Conservation (phyloP, 2,329 filamentous ascomycete genomes). For the Pseudogymnoascus sp. region DNA sequence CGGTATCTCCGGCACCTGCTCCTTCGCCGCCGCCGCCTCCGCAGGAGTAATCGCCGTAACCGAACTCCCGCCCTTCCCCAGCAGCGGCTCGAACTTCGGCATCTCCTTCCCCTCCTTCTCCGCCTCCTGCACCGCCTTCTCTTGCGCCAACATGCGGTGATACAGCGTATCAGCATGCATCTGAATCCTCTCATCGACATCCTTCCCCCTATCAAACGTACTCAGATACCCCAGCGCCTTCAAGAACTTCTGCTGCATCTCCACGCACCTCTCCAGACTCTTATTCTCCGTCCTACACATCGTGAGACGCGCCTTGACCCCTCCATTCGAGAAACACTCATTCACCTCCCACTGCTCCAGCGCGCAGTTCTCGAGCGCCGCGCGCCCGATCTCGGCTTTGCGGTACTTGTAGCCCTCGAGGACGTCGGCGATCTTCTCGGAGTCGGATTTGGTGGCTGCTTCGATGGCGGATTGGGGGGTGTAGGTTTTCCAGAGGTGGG, state of each 20-base stretch:
- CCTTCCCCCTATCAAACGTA: slow-evolving; percentile 53
- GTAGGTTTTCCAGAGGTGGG: slow-evolving; percentile 91
- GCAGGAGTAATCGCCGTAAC: slow-evolving; percentile 60
- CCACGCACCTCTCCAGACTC: slow-evolving; percentile 79
- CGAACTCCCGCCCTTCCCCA: slow-evolving; percentile 51
- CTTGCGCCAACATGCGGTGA: slow-evolving; percentile 77
- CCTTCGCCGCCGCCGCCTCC: slow-evolving; percentile 61
- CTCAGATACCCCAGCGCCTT: slow-evolving; percentile 83
- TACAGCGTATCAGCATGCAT: slow-evolving; percentile 92
- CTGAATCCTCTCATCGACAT: slow-evolving; percentile 81
- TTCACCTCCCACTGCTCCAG: slow-evolving; percentile 77
- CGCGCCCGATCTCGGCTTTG: slow-evolving; percentile 66
- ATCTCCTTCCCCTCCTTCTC: slow-evolving; percentile 51
- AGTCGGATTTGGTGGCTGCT: slow-evolving; percentile 61
- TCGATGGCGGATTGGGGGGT: slow-evolving; percentile 64
- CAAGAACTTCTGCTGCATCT: slow-evolving; percentile 81
- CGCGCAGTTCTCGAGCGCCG: slow-evolving; percentile 89
- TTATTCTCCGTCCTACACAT: slow-evolving; percentile 75
- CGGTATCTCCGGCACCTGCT: slow-evolving; percentile 50
- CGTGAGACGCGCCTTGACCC: slow-evolving; percentile 60
- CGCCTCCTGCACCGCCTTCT: slow-evolving; percentile 64
- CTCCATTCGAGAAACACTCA: slow-evolving; percentile 71
- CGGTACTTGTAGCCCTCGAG: slow-evolving; percentile 79
- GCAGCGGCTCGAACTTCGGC: slow-evolving; percentile 52
- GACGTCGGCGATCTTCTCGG: slow-evolving; percentile 73